A percentile compares a stretch with the other conserved stretches of the same genome.
Evolutionary conservation across 768 basidiomycete species (phyloP).

Genomic region (Termitomyces sp.): DNA sequence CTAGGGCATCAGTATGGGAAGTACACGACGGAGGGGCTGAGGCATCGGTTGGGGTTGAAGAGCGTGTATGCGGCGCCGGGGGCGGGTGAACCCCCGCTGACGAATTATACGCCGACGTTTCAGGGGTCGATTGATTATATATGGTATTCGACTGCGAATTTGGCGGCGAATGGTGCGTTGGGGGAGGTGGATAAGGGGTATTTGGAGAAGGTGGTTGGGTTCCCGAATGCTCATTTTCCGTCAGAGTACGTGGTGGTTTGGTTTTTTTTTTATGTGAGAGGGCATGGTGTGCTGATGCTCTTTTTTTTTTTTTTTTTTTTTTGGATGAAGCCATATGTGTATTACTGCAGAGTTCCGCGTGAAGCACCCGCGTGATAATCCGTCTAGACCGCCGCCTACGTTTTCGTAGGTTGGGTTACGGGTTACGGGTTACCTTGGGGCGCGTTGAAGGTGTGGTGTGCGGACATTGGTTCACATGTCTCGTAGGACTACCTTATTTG

Average conservation of each 20-base stretch:
- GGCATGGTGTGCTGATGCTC: conserved; percentile 7
- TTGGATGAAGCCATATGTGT: conserved; percentile 60
- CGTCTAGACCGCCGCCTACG: conserved; percentile 23
- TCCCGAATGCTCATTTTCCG: conserved; percentile 95
- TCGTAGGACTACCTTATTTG: conserved; percentile 7
- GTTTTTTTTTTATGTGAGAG: not conserved
- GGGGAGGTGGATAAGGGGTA: conserved; percentile 85
- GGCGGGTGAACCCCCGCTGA: conserved; percentile 58
- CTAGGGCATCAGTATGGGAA: conserved; percentile 87
- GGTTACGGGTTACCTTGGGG: conserved; percentile 12
- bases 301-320: not conserved
- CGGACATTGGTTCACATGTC: conserved; percentile 17
- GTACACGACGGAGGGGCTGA: conserved; percentile 87
- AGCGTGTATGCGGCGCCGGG: conserved; percentile 68
- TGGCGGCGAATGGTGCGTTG: conserved; percentile 80
- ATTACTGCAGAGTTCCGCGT: conserved; percentile 76
- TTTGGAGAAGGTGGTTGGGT: conserved; percentile 88
- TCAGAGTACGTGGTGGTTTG: conserved; percentile 72
- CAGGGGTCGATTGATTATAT: conserved; percentile 89
- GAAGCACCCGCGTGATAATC: conserved; percentile 58
- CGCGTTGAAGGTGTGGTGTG: conserved; percentile 1
- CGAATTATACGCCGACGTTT: conserved; percentile 89
- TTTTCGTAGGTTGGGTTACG: conserved; percentile 17
- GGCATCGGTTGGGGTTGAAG: conserved; percentile 78
- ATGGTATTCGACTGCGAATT: conserved; percentile 77